Base-by-base conservation (phyloP, 2,329 filamentous ascomycete species). In the Thielaviopsis punctulata region DNA sequence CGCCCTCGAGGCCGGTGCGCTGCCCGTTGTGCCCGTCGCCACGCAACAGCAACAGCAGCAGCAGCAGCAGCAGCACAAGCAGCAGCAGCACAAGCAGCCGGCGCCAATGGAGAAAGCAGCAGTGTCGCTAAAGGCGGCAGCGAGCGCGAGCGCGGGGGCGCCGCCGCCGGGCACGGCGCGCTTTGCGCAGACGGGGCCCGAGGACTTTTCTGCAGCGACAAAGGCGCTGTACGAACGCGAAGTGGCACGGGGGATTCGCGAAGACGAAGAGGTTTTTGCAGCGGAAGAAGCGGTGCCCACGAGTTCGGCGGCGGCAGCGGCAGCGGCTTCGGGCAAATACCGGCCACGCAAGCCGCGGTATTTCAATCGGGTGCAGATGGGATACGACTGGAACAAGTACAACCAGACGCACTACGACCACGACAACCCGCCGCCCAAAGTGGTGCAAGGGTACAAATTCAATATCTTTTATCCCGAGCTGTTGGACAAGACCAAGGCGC, bases 351-450 rank as follows among this genome's bases (percentile, higher is more conserved):
- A 96, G 67, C 92, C 92, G 12, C 80, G 84, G 55, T 96, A 95
- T 68, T 98, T 98, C 75, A 96, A 96, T 64, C 83, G 92, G 41
- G 89, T 96, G 46, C 89, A 95, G 66, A 95, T 95, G 86, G 92
- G 92, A 51, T 98, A 96, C 66, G 92, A 98, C 66, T 98, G 92
- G 92, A 98, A 98, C 73, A 98, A 98, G 68, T 98, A 98, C 75
- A 98, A 98, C 63, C 92, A 98, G 68, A 98, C 92, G 12, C 92
- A 98, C 68, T 98, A 98, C 69, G 92, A 96, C 65, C 87, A 95
- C 65, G 90, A 96, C 63, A 95, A 96, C 62, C 92, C 92, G 2
- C 92, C 92, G 1, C 92, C 92, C 23, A 95, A 95, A 68, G 90
- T 98, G 6, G 92, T 98, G 10, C 92, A 98, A 65, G 92, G 92